Evolutionary conservation across 1,284 basidiomycete species (phyloP).

Genomic region (Microbotryum violaceum): DNA sequence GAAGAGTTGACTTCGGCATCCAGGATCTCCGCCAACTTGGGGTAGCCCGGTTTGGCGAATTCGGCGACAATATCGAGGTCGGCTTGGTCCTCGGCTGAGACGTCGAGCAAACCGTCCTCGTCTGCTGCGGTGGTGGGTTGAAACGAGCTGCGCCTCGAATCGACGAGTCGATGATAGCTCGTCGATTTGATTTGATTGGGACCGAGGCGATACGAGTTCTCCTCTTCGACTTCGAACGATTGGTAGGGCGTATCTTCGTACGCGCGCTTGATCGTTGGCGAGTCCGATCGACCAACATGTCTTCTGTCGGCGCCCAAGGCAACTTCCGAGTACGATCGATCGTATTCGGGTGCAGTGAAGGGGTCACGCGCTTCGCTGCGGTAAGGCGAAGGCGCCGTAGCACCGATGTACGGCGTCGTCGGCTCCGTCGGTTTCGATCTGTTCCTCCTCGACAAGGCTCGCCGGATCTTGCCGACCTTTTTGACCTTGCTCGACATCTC

Average conservation of each 20-base stretch:
- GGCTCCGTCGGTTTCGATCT: conserved; percentile 4
- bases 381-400: neutral
- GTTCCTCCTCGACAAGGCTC: conserved; percentile 49
- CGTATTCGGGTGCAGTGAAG: too few relatives aligned
- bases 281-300: neutral
- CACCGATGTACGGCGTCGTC: neutral
- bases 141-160: neutral
- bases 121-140: conserved; percentile 23
- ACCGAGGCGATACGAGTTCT: neutral
- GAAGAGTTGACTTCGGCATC: conserved; percentile 32
- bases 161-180: conserved; percentile 6
- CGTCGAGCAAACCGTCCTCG: conserved; percentile 47
- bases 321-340: too few relatives aligned
- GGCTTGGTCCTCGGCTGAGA: conserved; percentile 58
- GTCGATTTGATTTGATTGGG: neutral
- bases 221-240: neutral
- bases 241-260: neutral
- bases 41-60: conserved; percentile 62
- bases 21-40: conserved; percentile 44
- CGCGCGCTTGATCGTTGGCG: neutral
- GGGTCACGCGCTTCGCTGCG: too few relatives aligned
- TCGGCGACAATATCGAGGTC: conserved; percentile 63
- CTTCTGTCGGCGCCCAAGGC: neutral
- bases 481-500: conserved; percentile 55
- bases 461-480: conserved; percentile 60